Conservation (phyloP, 192 early-diverging fungal species). For the Phlyctochytrium arcticum region DNA sequence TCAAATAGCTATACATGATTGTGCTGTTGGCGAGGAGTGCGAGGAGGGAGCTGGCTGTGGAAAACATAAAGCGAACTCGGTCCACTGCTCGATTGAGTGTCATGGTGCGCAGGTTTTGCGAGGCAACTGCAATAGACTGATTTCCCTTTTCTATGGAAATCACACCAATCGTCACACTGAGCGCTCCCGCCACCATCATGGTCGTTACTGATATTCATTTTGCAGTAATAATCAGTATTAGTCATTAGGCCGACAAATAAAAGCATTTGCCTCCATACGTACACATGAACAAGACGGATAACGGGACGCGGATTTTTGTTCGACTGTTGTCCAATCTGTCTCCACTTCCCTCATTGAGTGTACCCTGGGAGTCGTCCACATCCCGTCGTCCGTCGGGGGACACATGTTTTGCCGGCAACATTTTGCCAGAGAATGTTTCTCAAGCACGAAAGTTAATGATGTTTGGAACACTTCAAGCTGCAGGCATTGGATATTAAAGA, state of each 20-base stretch:
- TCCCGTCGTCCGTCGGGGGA: too few relatives aligned
- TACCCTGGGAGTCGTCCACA: too few relatives aligned
- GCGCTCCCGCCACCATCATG: not conserved
- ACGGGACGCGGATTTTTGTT: not conserved
- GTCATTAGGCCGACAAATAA: not conserved
- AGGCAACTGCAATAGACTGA: not conserved
- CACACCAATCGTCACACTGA: slow-evolving; percentile 2
- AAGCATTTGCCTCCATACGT: not conserved
- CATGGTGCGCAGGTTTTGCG: not conserved
- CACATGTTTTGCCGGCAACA: too few relatives aligned
- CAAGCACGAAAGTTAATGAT: too few relatives aligned
- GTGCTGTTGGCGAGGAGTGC: not conserved
- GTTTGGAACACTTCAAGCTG: too few relatives aligned
- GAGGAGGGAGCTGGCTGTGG: slow-evolving; percentile 1
- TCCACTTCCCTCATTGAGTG: too few relatives aligned
- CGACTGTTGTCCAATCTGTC: too few relatives aligned
- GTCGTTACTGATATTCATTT: not conserved
- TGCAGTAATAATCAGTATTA: not conserved
- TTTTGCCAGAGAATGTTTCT: too few relatives aligned
- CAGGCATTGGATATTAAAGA: too few relatives aligned
- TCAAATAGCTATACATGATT: not conserved
- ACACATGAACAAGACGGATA: not conserved
- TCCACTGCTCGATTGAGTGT: not conserved
- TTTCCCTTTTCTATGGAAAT: slow-evolving; percentile 3
- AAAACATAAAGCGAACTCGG: not conserved